phyloP scores from a whole-genome alignment of 2,329 filamentous ascomycete species.

The Diaporthe sp. region DNA sequence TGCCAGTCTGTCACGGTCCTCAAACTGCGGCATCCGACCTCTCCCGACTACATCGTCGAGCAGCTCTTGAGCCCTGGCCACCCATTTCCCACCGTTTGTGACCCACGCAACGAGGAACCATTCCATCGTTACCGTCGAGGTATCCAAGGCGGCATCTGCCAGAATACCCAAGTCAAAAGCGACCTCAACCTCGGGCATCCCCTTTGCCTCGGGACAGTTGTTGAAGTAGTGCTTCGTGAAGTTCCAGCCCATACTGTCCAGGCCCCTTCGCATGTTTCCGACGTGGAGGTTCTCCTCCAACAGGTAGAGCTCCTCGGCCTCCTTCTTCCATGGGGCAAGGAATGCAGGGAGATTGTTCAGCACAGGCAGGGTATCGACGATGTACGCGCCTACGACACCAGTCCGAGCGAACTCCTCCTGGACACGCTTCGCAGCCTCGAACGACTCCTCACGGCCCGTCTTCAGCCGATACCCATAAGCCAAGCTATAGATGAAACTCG shows the following conservation, averaged over 20 bases:
- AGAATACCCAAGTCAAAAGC: background rate
- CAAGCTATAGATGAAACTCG: background rate
- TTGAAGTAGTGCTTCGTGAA: background rate
- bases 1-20: background rate
- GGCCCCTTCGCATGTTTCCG: background rate
- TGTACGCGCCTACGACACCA: background rate
- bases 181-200: background rate
- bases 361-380: background rate
- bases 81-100: background rate
- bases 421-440: constrained; percentile 9
- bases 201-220: background rate
- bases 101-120: background rate
- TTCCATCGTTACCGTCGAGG: background rate
- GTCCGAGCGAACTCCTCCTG: background rate
- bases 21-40: background rate
- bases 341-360: background rate
- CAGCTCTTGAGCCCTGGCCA: background rate
- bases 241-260: background rate
- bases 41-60: background rate
- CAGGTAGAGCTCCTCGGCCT: background rate
- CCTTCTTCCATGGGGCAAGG: background rate
- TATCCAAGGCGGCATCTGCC: constrained; percentile 10
- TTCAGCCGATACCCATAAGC: background rate
- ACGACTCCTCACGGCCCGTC: background rate
- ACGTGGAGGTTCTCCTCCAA: background rate